Base-by-base conservation (phyloP, 106 monocot species). In the Amphibolis antarctica region DNA sequence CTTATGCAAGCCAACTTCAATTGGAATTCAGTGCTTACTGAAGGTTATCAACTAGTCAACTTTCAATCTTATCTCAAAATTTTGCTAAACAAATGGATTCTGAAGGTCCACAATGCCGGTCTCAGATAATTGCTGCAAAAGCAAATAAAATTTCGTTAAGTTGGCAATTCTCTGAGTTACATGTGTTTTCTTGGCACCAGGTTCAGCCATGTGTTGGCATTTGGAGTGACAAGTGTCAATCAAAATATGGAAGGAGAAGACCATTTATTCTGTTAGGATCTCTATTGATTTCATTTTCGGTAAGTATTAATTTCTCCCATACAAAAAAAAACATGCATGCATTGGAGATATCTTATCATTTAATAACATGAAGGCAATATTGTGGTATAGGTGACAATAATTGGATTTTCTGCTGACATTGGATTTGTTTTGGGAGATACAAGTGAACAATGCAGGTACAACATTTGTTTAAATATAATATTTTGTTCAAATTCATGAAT, bases 161-260 rank as follows among this genome's bases (percentile, higher is more conserved):
- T 36, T 36, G 36, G 36, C 7, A 36, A 36, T 36, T 4, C 36
- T 36, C 36, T 36, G 36, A 36, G 2, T 36, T 36, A 36, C 36
- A 7, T 49, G 58, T 62, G 22, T 29, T 60, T 15, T 19, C 60
- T 46, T 45, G 10, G 14, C 10, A 14, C 12, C 75, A 99, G 98
- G 98, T 99, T 72, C 98, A 99, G 79, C 91, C 98, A 63, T 99
- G 98, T 71, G 88, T 99, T 64, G 98, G 98, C 61, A 83, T 99
- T 65, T 99, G 98, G 98, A 99, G 98, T 71, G 98, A 99, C 58
- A 91, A 88, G 69, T 99, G 98, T 57, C 66, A 69, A 44, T 91
- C 85, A 60, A 99, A 85, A 75, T 83, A 85, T 76, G 98, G 98
- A 71, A 82, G 91, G 65, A 82, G 98, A 46, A 73, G 98, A 36